Percentiles rank a stretch among this genome's conserved stretches.
phyloP scores from a whole-genome alignment of 257 asterid genomes.

The Przewalskia tangutica region DNA sequence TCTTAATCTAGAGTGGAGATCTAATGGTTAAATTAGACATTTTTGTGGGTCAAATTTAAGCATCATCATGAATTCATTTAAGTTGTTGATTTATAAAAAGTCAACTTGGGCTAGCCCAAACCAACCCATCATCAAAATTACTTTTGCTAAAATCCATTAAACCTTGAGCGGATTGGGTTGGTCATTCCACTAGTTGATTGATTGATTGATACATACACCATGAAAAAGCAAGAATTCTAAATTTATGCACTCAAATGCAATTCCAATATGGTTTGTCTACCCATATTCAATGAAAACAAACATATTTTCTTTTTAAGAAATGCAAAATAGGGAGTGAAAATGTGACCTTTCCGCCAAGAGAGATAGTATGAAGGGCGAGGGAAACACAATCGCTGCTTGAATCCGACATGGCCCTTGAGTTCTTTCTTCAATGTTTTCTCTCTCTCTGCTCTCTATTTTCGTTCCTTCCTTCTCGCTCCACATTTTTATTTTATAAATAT shows the following conservation, averaged over 20 bases:
- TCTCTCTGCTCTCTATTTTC: neutral
- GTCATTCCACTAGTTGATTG: too few relatives aligned
- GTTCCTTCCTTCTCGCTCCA: neutral
- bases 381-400: conserved; percentile 26
- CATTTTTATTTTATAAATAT: neutral
- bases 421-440: neutral
- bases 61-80: too few relatives aligned
- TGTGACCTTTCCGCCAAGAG: conserved; percentile 39
- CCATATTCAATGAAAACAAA: neutral
- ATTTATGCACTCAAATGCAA: neutral
- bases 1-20: too few relatives aligned
- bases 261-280: neutral
- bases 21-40: too few relatives aligned
- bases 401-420: conserved; percentile 35
- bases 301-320: too few relatives aligned
- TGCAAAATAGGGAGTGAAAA: neutral
- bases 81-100: too few relatives aligned
- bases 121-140: too few relatives aligned
- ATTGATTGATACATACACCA: too few relatives aligned
- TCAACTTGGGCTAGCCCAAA: too few relatives aligned
- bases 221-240: neutral
- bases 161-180: too few relatives aligned
- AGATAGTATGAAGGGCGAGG: conserved; percentile 29
- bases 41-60: too few relatives aligned
- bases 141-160: too few relatives aligned